phyloP scores from a whole-genome alignment of 345 rosid species.

The Eucalyptus virginea region DNA sequence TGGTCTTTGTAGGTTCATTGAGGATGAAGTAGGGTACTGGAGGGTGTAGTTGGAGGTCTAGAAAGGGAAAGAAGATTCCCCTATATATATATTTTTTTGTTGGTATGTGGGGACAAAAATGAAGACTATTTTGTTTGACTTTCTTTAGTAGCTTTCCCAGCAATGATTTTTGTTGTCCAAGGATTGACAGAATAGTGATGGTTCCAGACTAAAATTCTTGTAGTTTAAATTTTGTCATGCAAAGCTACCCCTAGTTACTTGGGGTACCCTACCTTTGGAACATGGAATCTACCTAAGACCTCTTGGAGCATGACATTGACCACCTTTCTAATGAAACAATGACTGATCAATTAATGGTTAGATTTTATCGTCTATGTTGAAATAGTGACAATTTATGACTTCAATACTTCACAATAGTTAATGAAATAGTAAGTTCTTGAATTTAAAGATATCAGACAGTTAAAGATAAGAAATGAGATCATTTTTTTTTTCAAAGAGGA shows the following conservation, averaged over 20 bases:
- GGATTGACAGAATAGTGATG: background rate
- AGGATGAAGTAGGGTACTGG: background rate
- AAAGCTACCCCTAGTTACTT: background rate
- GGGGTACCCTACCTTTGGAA: background rate
- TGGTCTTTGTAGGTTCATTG: background rate
- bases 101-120: background rate
- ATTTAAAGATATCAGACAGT: background rate
- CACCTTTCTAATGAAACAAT: background rate
- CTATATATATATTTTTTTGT: background rate
- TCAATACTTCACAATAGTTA: background rate
- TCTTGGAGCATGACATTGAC: background rate
- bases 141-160: background rate
- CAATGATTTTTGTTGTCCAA: background rate
- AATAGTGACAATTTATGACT: background rate
- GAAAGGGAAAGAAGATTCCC: background rate
- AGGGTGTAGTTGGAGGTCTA: background rate
- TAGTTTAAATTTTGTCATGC: background rate
- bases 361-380: background rate
- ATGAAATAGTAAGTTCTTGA: background rate
- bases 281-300: background rate
- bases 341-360: background rate
- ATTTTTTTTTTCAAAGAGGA: background rate
- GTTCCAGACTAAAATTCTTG: background rate
- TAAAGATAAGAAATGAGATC: background rate
- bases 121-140: background rate